Evolutionary conservation across 202 grass and related monocot species (phyloP).

Genomic region (Cymbopogon flexuosus): DNA sequence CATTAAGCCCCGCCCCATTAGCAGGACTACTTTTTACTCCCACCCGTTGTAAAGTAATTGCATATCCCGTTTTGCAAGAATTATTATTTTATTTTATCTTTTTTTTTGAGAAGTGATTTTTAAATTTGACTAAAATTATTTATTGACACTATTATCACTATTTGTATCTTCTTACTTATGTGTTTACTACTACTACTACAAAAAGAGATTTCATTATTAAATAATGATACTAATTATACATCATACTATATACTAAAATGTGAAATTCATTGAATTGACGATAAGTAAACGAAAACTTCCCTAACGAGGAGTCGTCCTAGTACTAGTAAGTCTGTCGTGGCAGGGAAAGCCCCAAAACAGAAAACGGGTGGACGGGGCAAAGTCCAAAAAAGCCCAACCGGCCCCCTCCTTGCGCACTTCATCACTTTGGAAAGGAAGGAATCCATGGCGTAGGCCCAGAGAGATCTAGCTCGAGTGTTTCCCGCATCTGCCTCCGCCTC

Average conservation of each 20-base stretch:
- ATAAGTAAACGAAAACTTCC: too few species aligned
- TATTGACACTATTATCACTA: too few species aligned
- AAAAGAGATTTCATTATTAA: too few species aligned
- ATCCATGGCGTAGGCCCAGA: constrained; percentile 46
- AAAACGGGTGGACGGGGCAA: not conserved
- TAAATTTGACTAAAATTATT: too few species aligned
- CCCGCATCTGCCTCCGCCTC: not conserved
- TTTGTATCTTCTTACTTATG: too few species aligned
- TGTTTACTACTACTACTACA: not conserved
- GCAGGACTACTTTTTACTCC: too few species aligned
- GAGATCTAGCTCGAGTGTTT: constrained; percentile 18
- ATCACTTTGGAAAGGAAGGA: not conserved
- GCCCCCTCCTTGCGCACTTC: not conserved
- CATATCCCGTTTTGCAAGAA: not conserved
- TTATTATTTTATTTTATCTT: not conserved
- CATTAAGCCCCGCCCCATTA: too few species aligned
- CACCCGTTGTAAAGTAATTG: too few species aligned
- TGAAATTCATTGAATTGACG: too few species aligned
- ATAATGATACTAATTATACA: too few species aligned
- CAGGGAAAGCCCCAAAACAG: constrained; percentile 11
- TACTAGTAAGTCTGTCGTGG: not conserved
- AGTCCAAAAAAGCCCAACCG: constrained; percentile 6
- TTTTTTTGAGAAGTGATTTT: not conserved
- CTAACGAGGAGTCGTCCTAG: too few species aligned
- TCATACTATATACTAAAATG: too few species aligned